These are phyloP conservation scores for Cordyceps tenuipes DNA, from an alignment of 2,329 filamentous ascomycete species.

Conservation along the genomic window DNA sequence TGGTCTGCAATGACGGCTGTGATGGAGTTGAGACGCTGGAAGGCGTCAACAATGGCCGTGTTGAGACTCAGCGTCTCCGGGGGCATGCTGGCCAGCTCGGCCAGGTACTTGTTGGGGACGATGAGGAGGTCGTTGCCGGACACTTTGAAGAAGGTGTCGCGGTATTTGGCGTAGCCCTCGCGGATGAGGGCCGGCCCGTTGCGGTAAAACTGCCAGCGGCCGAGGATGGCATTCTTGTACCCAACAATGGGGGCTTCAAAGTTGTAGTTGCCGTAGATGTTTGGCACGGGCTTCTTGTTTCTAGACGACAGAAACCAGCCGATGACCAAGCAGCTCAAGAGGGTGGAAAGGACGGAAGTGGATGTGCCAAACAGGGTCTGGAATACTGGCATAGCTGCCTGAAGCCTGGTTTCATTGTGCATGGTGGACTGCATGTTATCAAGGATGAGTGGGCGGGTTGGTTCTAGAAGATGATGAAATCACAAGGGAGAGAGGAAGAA, in stretches of 20 bases:
- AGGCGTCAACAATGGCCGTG: conserved; percentile 4
- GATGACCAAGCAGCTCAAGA: background rate
- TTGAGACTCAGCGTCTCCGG: conserved; percentile 7
- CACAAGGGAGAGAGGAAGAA: no score
- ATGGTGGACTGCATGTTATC: background rate
- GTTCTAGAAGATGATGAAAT: no score
- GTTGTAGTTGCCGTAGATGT: background rate
- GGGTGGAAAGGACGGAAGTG: background rate
- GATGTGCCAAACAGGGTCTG: no score
- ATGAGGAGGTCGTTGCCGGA: conserved; percentile 1
- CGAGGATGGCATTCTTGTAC: background rate
- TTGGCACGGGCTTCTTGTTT: background rate
- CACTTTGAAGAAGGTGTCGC: conserved; percentile 4
- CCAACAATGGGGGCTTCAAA: conserved; percentile 5
- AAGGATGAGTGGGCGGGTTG: background rate
- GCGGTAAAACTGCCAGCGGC: conserved; percentile 4
- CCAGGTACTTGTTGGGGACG: conserved; percentile 1
- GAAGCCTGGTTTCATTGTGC: background rate
- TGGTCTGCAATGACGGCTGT: conserved; percentile 4
- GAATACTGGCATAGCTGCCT: background rate
- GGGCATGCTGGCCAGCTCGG: background rate
- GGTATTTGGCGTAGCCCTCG: background rate
- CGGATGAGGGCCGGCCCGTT: conserved; percentile 4
- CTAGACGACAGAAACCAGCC: background rate
- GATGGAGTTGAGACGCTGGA: conserved; percentile 1